Evolutionary conservation across 129 eudicot species (phyloP), one percentile per base, ranked within the genome.

Genomic region (Lactuca sativa): DNA sequence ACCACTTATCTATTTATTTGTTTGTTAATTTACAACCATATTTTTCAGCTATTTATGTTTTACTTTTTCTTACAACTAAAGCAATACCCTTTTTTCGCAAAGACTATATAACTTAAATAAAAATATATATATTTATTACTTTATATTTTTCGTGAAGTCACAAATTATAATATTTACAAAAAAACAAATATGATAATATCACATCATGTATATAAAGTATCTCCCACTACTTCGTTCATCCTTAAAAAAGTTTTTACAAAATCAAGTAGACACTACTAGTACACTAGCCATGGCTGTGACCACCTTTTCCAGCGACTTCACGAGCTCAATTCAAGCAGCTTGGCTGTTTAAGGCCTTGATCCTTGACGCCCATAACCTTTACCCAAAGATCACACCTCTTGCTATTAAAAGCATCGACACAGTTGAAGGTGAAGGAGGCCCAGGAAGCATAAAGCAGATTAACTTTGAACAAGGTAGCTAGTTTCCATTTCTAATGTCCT

Each of bases 341-440:
- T 33, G 84, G 55, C 32, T 79, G 65, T 83, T 83, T 73, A 83
- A 83, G 71, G 84, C 87, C 37, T 71, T 83, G 73, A 62, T 83
- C 68, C 70, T 79, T 21, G 84, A 79, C 6, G 82, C 73, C 12
- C 82, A 83, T 38, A 79, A 79, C 64, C 79, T 79, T 14, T 31
- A 66, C 25, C 87, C 87, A 6, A 79, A 79, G 63, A 71, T 75
- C 54, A 48, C 71, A 10, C 84, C 84, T 18, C 87, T 75, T 21
- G 73, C 70, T 5, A 57, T 79, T 36, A 76, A 76, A 62, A 83
- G 56, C 49, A 38, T 83, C 17, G 84, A 76, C 55, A 76, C 71
- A 16, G 10, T 80, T 14, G 67, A 83, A 72, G 84, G 88, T 6
- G 67, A 83, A 9, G 84, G 88, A 37, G 88, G 84, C 30, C 84